Base-by-base conservation (phyloP, 345 rosid genomes). In the Fremontodendron californicum region DNA sequence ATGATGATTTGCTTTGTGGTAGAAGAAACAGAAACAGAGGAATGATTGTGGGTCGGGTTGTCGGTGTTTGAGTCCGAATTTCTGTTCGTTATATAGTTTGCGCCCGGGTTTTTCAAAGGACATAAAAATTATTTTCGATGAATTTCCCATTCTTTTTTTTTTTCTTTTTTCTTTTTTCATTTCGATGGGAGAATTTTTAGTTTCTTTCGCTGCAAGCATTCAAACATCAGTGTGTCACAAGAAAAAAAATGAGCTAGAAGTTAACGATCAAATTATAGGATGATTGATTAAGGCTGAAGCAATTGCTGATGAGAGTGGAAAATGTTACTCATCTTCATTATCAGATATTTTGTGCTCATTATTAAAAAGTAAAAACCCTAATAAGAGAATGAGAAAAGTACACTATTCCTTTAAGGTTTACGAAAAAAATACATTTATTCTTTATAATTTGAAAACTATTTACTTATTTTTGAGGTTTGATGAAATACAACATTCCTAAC, bases 301-400 rank as follows among this genome's bases (percentile, higher is more conserved):
- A 52, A 62, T 80, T 75, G 76, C 37, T 81, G 54, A 57, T 55
- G 51, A 15, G 58, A 73, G 37, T 48, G 55, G 73, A 11, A 52
- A 9, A 27, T 37, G 63, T 33, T 72, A 11, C 39, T 11, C 74
- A 67, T 39, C 71, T 75, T 76, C 66, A 33, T 64, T 35, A 48
- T 55, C 61, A 9, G 64, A 82, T 42, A 75, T 33, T 23, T 69
- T 76, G 61, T 73, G 52, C 74, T 60, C 73, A 69, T 73, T 77
- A 79, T 83, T 77, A 73, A 7, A 48, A 39, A 52, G n/a, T n/a
- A n/a, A n/a, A n/a, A n/a, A n/a, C n/a, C n/a, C n/a, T n/a, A n/a
- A n/a, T n/a, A n/a, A n/a, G n/a, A n/a, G n/a, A n/a, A n/a, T n/a
- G n/a, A n/a, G n/a, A n/a, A n/a, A n/a, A n/a, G n/a, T n/a, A n/a